Conservation (phyloP, 495 filamentous ascomycete species). For the Penicillium manginii region DNA sequence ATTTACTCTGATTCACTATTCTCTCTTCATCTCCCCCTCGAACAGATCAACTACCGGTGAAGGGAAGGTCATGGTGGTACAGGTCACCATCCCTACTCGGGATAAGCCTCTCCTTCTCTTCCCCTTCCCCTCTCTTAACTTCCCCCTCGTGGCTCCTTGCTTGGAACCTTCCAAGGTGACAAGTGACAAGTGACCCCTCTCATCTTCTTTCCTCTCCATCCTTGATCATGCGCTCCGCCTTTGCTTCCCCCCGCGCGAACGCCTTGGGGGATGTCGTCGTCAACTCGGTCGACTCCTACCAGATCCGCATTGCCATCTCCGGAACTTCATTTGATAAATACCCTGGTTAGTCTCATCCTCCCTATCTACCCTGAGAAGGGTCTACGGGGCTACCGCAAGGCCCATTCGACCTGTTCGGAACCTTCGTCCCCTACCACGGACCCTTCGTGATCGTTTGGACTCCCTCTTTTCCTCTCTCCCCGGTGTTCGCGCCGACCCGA, state of each 20-base stretch:
- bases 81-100: constrained; percentile 24
- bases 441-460: constrained; percentile 2
- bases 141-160: constrained; percentile 28
- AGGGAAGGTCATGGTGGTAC: background rate
- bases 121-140: constrained; percentile 23
- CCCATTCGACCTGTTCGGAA: constrained; percentile 1
- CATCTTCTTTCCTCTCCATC: constrained; percentile 1
- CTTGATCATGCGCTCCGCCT: constrained; percentile 21
- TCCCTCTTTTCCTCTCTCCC: constrained; percentile 9
- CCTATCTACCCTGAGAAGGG: constrained; percentile 5
- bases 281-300: constrained; percentile 33
- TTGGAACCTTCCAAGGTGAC: constrained; percentile 4
- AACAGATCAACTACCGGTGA: background rate
- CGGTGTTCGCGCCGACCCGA: constrained; percentile 7
- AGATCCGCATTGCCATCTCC: constrained; percentile 36
- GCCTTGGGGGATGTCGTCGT: constrained; percentile 27
- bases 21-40: no score
- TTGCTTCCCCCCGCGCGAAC: constrained; percentile 6
- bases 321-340: constrained; percentile 46
- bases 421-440: background rate
- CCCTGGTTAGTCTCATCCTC: constrained; percentile 36
- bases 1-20: no score
- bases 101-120: constrained; percentile 19
- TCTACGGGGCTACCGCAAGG: constrained; percentile 8
- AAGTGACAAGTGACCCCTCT: constrained; percentile 19